Conservation (phyloP, 2,329 filamentous ascomycete genomes). For the Sporothrix curviconia region DNA sequence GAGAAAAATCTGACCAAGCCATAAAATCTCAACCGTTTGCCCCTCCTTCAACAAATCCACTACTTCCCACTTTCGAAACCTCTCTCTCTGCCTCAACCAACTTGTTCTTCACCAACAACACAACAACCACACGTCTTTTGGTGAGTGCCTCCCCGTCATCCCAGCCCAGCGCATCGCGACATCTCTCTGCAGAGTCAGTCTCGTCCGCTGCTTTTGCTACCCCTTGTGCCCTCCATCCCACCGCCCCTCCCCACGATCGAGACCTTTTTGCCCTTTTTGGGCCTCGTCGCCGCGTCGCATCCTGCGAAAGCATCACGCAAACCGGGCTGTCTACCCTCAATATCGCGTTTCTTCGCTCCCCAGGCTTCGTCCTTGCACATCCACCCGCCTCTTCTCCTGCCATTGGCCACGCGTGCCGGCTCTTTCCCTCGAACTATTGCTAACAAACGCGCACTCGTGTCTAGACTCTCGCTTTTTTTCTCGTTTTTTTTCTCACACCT, state of each 20-base stretch:
- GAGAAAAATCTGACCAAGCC: constrained; percentile 13
- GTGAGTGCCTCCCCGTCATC: constrained; percentile 6
- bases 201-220: too few relatives aligned
- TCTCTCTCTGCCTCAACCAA: constrained; percentile 5
- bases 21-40: constrained; percentile 18
- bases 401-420: neutral
- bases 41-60: constrained; percentile 17
- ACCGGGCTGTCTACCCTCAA: neutral
- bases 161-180: neutral
- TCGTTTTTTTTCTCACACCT: too few relatives aligned
- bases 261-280: neutral
- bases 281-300: constrained; percentile 5
- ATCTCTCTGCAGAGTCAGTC: neutral
- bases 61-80: constrained; percentile 17
- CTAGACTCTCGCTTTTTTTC: neutral
- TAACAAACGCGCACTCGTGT: constrained; percentile 1
- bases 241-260: neutral
- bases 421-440: neutral
- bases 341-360: neutral
- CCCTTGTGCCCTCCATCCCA: neutral
- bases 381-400: neutral
- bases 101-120: constrained; percentile 12
- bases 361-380: neutral
- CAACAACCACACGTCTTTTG: constrained; percentile 2
- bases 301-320: neutral